Percentiles rank a stretch among this genome's conserved stretches.
Evolutionary conservation across 176 grass and related monocot species (phyloP).

Genomic region (Coix lacrymajobi): DNA sequence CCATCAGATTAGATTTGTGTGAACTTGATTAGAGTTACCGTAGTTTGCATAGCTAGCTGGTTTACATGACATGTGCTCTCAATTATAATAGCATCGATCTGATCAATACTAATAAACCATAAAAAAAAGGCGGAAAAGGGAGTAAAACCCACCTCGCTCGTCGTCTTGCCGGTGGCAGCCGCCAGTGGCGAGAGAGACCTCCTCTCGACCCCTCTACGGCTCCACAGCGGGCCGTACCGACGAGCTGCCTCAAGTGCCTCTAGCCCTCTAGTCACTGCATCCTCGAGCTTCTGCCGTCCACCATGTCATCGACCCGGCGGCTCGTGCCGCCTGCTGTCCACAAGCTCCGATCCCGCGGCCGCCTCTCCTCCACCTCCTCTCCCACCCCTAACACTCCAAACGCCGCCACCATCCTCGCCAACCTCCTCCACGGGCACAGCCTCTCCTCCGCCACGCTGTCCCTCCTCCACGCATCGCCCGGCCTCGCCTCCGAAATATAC

Average conservation of each 20-base stretch:
- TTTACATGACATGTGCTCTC: no score
- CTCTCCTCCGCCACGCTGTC: slow-evolving; percentile 4
- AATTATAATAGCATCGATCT: no score
- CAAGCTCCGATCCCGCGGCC: neutral
- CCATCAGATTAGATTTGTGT: no score
- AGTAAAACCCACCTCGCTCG: neutral
- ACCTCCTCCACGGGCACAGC: slow-evolving; percentile 10
- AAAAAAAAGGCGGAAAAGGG: no score
- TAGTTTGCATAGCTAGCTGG: no score
- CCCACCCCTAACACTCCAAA: neutral
- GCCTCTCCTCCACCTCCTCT: neutral
- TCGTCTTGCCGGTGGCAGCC: neutral
- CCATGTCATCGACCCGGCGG: slow-evolving; percentile 23
- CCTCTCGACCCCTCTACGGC: neutral
- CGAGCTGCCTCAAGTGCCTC: no score
- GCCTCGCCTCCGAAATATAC: slow-evolving; percentile 31
- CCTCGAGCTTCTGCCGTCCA: neutral
- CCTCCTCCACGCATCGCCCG: slow-evolving; percentile 16
- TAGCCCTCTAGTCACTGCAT: neutral
- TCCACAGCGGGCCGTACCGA: neutral
- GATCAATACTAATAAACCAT: no score
- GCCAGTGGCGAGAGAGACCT: neutral
- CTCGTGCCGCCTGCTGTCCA: neutral
- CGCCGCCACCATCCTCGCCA: slow-evolving; percentile 28
- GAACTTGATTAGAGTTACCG: no score